Conservation (phyloP, 192 early-diverging fungal genomes). For the Endogone sp. region DNA sequence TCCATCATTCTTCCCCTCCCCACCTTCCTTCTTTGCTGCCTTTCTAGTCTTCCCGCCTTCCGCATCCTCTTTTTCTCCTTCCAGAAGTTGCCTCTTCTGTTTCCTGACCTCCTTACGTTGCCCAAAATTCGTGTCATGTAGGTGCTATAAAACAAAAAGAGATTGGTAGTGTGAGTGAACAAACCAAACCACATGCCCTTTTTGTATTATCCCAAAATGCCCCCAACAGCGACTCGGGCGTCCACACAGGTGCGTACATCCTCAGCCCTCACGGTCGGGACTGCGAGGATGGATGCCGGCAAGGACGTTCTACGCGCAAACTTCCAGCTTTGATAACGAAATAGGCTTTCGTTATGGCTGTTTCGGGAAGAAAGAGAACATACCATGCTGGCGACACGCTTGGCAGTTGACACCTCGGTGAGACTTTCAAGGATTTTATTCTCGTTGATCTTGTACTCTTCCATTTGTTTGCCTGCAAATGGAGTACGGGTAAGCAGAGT, state of each 20-base stretch:
- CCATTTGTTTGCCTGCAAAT: slow-evolving; percentile 69
- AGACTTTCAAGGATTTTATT: slow-evolving; percentile 80
- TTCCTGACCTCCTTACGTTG: slow-evolving; percentile 7
- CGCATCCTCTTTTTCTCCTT: neutral
- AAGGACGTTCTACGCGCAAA: too few species aligned
- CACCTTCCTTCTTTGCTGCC: neutral
- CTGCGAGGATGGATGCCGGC: neutral
- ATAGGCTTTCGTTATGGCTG: neutral
- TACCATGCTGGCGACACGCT: slow-evolving; percentile 86
- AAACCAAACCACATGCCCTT: neutral
- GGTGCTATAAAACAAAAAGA: slow-evolving; percentile 23
- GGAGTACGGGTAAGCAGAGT: neutral
- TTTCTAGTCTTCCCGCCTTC: neutral
- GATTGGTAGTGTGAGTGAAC: neutral
- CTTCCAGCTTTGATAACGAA: too few species aligned
- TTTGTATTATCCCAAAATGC: too few species aligned
- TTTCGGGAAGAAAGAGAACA: neutral
- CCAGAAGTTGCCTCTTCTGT: slow-evolving; percentile 1
- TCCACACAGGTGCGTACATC: neutral
- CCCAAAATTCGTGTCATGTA: slow-evolving; percentile 59
- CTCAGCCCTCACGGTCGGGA: neutral
- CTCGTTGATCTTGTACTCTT: slow-evolving; percentile 73
- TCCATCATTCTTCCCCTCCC: neutral
- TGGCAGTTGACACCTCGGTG: slow-evolving; percentile 82
- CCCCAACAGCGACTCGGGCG: neutral